Evolutionary conservation across 768 basidiomycete species (phyloP).

Genomic region (Lanmaoa pseudosensibilis): DNA sequence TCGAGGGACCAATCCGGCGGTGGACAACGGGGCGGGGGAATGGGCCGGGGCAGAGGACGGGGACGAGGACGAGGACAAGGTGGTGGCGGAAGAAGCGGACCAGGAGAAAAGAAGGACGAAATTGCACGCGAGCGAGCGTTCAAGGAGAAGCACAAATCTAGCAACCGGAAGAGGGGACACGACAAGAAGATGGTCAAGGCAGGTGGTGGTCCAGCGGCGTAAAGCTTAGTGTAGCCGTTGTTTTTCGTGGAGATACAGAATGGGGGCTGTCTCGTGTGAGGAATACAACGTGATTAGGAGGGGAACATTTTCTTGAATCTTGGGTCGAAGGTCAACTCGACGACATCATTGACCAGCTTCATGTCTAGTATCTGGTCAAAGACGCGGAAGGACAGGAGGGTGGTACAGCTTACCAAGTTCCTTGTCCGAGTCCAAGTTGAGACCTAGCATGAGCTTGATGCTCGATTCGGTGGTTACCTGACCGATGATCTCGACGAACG

Average conservation of each 20-base stretch:
- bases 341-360: constrained; percentile 59
- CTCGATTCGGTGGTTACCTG: constrained; percentile 53
- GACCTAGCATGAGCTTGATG: constrained; percentile 51
- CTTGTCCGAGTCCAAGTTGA: constrained; percentile 52
- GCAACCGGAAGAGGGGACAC: constrained; percentile 77
- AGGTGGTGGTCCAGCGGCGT: constrained; percentile 43
- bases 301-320: constrained; percentile 54
- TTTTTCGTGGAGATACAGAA: not conserved
- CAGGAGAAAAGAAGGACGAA: constrained; percentile 39
- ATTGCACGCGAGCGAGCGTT: constrained; percentile 59
- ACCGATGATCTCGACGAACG: constrained; percentile 69
- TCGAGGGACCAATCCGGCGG: constrained; percentile 8
- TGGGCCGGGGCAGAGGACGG: constrained; percentile 32
- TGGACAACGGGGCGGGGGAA: constrained; percentile 14
- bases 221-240: not conserved
- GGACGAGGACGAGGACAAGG: constrained; percentile 44
- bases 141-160: constrained; percentile 82
- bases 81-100: constrained; percentile 36
- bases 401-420: constrained; percentile 54
- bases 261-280: not conserved
- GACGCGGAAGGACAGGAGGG: not conserved
- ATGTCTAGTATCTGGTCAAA: constrained; percentile 42
- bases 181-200: constrained; percentile 84
- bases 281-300: constrained; percentile 5
- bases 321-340: constrained; percentile 60